Evolutionary conservation across 163 green algal species (phyloP).

Genomic region (Chlamydomonas reinhardtii): DNA sequence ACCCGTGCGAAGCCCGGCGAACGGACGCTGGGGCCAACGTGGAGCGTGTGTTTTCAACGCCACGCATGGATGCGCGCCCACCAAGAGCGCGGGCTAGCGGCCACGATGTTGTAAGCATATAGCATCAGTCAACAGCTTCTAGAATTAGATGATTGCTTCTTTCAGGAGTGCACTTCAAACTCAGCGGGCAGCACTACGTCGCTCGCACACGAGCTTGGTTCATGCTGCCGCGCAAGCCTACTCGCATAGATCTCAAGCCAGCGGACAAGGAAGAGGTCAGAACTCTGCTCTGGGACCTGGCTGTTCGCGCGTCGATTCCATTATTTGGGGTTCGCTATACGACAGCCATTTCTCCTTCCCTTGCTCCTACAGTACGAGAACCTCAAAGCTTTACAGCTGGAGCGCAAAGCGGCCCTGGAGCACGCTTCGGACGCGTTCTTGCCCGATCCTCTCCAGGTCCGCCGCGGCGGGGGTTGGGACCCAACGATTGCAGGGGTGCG

Average conservation of each 20-base stretch:
- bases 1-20: too few species aligned
- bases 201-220: background rate
- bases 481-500: background rate
- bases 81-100: too few species aligned
- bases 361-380: slow-evolving; percentile 52
- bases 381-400: slow-evolving; percentile 45
- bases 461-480: background rate
- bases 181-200: background rate
- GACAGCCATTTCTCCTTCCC: too few species aligned
- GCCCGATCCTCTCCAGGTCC: slow-evolving; percentile 40
- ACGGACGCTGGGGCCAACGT: too few species aligned
- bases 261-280: slow-evolving; percentile 89
- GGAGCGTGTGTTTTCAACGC: too few species aligned
- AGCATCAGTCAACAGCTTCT: too few species aligned
- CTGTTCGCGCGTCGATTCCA: background rate
- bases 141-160: too few species aligned
- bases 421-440: background rate
- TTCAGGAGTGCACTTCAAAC: too few species aligned
- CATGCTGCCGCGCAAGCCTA: slow-evolving; percentile 86
- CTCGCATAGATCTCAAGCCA: slow-evolving; percentile 81
- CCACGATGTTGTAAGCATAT: too few species aligned
- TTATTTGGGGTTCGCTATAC: background rate
- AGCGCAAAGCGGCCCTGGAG: slow-evolving; percentile 15
- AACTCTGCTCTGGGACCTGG: background rate
- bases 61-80: too few species aligned